These are phyloP conservation scores for Candida maesae DNA, from an alignment of 805 yeast genomes.

Conservation along the genomic window DNA sequence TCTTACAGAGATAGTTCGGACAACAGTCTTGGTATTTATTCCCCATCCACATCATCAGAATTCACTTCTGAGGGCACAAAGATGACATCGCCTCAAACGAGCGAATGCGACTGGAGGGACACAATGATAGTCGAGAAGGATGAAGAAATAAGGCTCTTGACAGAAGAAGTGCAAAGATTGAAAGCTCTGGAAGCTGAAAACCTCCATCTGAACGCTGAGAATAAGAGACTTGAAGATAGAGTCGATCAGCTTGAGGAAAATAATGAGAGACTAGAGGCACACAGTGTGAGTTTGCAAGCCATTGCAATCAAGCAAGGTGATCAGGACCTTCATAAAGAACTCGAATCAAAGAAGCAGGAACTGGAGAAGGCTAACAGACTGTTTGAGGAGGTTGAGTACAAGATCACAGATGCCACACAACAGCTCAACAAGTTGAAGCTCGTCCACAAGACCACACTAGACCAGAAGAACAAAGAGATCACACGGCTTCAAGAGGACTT, in stretches of 20 bases:
- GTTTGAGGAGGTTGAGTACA: constrained; percentile 11
- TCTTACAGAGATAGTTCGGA: constrained; percentile 2
- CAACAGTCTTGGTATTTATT: constrained; percentile 8
- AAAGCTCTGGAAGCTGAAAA: constrained; percentile 8
- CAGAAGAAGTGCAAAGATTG: constrained; percentile 12
- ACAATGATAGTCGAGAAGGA: background rate
- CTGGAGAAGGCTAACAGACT: background rate
- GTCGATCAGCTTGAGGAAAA: background rate
- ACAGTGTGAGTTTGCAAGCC: background rate
- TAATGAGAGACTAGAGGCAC: background rate
- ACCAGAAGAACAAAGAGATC: constrained; percentile 15
- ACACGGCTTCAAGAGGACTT: constrained; percentile 11
- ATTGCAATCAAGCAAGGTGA: background rate
- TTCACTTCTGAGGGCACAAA: constrained; percentile 9
- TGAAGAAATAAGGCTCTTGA: constrained; percentile 1
- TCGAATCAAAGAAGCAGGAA: constrained; percentile 3
- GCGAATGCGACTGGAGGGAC: constrained; percentile 13
- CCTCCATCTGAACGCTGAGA: constrained; percentile 13
- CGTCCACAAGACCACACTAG: constrained; percentile 12
- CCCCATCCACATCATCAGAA: constrained; percentile 9
- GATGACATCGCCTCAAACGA: constrained; percentile 15
- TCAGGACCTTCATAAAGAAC: background rate
- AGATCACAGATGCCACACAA: constrained; percentile 9
- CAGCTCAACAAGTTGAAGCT: constrained; percentile 12
- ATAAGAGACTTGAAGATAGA: constrained; percentile 7